Evolutionary conservation across 805 yeast genomes (phyloP).

Genomic region (Kuraishia ogatae): DNA sequence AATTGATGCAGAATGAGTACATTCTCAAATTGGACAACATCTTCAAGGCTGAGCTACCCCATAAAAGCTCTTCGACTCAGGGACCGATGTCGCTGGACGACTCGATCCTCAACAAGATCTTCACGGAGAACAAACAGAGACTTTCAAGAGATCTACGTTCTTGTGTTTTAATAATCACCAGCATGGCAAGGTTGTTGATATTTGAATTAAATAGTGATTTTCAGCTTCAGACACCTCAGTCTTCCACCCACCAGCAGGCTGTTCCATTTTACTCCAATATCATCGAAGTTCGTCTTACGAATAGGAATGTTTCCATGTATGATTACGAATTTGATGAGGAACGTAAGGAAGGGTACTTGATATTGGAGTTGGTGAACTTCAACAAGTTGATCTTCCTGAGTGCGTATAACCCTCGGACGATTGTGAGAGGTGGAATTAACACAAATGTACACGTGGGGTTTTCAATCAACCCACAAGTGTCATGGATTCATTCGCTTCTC

Average conservation of each 20-base stretch:
- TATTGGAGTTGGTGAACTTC: constrained; percentile 49
- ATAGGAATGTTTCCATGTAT: constrained; percentile 59
- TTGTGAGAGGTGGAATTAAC: constrained; percentile 23
- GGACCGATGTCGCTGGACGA: constrained; percentile 21
- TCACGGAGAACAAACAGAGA: constrained; percentile 19
- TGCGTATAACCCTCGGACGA: constrained; percentile 27
- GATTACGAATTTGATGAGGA: constrained; percentile 69
- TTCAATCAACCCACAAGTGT: constrained; percentile 36
- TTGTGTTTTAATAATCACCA: constrained; percentile 25
- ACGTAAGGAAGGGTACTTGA: constrained; percentile 50
- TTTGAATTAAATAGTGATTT: constrained; percentile 24
- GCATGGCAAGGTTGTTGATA: constrained; percentile 24
- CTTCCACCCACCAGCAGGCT: constrained; percentile 29
- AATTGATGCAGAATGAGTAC: constrained; percentile 21
- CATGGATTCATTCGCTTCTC: constrained; percentile 66
- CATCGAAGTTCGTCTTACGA: constrained; percentile 34
- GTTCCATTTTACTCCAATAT: constrained; percentile 25
- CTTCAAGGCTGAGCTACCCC: constrained; percentile 22
- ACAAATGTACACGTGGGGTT: constrained; percentile 25
- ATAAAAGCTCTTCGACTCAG: constrained; percentile 8
- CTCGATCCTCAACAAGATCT: constrained; percentile 18
- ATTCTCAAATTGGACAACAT: constrained; percentile 23
- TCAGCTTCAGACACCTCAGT: constrained; percentile 20
- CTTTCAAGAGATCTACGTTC: constrained; percentile 21
- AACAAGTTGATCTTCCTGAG: constrained; percentile 50